These are phyloP conservation scores for Colletotrichum sp. DNA, from an alignment of 2,329 filamentous ascomycete species.

Conservation along the genomic window DNA sequence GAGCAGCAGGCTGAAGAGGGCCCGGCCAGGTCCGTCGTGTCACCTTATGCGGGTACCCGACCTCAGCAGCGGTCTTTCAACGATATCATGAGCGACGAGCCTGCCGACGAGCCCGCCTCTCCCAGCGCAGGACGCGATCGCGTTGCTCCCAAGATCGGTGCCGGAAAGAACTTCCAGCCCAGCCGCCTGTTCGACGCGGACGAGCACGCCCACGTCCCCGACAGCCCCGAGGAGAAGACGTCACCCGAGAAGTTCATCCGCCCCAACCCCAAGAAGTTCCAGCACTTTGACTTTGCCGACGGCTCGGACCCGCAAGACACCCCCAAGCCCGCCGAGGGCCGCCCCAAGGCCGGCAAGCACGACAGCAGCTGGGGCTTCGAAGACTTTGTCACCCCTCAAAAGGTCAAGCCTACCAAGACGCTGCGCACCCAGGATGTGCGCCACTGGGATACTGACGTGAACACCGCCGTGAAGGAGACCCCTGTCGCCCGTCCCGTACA, in stretches of 20 bases:
- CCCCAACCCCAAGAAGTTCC: slow-evolving; percentile 79
- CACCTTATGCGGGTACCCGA: slow-evolving; percentile 64
- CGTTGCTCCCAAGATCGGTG: slow-evolving; percentile 58
- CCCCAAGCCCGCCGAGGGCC: slow-evolving; percentile 48
- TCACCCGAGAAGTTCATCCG: slow-evolving; percentile 55
- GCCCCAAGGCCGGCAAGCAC: slow-evolving; percentile 63
- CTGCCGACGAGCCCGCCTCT: slow-evolving; percentile 38
- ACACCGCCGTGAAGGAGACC: slow-evolving; percentile 54
- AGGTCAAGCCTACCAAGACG: slow-evolving; percentile 65
- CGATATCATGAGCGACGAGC: slow-evolving; percentile 72
- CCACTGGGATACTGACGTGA: slow-evolving; percentile 79
- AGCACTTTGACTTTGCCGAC: slow-evolving; percentile 84
- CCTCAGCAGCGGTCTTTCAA: slow-evolving; percentile 71
- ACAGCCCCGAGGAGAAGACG: slow-evolving; percentile 46
- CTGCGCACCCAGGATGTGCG: slow-evolving; percentile 72
- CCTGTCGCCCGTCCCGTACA: slow-evolving; percentile 60
- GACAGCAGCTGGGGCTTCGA: slow-evolving; percentile 85
- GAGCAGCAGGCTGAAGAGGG: slow-evolving; percentile 51
- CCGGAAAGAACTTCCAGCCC: slow-evolving; percentile 66
- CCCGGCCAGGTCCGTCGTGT: slow-evolving; percentile 49
- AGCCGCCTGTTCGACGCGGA: slow-evolving; percentile 68
- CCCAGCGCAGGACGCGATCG: slow-evolving; percentile 50
- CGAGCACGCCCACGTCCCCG: slow-evolving; percentile 45
- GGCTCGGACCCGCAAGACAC: slow-evolving; percentile 59
- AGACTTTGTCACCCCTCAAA: slow-evolving; percentile 85